These are phyloP conservation scores for Cryphonectria naterciae DNA, from an alignment of 2,329 filamentous ascomycete genomes.

Conservation along the genomic window DNA sequence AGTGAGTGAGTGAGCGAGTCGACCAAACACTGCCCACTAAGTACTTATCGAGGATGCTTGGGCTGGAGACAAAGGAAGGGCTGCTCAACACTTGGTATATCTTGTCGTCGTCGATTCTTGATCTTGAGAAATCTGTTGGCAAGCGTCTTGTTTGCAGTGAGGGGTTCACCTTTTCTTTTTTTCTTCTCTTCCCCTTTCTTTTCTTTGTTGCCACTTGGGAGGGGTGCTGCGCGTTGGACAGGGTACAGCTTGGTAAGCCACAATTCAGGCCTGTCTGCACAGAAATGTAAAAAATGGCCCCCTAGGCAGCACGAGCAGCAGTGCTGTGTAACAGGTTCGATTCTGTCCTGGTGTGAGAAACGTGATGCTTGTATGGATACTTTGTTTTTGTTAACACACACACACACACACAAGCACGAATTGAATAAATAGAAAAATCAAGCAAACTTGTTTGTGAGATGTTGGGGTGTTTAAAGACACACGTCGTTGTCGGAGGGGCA, in stretches of 20 bases:
- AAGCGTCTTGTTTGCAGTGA: constrained; percentile 2
- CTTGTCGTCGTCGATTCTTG: neutral
- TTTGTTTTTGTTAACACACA: neutral
- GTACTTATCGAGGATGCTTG: neutral
- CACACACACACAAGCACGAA: neutral
- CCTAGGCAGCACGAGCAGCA: constrained; percentile 1
- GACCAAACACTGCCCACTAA: neutral
- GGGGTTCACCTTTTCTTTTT: neutral
- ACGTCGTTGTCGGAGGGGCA: neutral
- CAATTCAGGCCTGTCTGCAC: constrained; percentile 18
- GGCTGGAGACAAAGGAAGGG: neutral
- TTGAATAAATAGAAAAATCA: too few species aligned
- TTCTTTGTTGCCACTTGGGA: neutral
- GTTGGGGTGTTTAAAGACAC: neutral
- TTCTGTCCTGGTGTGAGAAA: neutral
- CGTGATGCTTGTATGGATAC: neutral
- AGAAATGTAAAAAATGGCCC: constrained; percentile 15
- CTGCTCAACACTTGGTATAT: neutral
- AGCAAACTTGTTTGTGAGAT: neutral
- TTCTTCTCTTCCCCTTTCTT: neutral
- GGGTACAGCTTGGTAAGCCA: constrained; percentile 27
- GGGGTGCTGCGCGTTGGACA: constrained; percentile 18
- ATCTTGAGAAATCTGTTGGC: neutral
- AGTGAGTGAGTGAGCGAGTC: neutral
- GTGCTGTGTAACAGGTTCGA: neutral